Percentiles rank a stretch among this genome's conserved stretches.
Conservation (phyloP, 192 early-diverging fungal species). For the Podila minutissima region DNA sequence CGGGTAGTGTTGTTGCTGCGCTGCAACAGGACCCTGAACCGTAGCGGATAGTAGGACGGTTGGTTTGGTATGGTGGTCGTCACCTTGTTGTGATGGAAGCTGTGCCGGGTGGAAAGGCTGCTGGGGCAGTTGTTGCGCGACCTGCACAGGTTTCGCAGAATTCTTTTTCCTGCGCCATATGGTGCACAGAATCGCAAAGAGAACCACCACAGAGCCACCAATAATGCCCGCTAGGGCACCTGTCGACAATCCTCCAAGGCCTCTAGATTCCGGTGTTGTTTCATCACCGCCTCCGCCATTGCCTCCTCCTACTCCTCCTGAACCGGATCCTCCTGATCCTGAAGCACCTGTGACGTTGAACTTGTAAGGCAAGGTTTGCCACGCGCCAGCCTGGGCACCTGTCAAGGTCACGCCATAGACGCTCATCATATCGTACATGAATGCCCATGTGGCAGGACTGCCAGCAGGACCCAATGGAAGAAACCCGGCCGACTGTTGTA, state of each 20-base stretch:
- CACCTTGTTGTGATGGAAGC: neutral
- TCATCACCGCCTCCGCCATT: neutral
- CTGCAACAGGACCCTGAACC: neutral
- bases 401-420: neutral
- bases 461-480: neutral
- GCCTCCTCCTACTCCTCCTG: neutral
- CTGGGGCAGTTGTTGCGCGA: neutral
- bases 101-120: neutral
- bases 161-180: neutral
- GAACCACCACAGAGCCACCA: neutral
- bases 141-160: neutral
- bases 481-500: neutral
- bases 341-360: neutral
- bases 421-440: neutral
- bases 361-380: neutral
- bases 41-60: neutral
- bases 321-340: too few relatives aligned
- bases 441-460: constrained; percentile 1
- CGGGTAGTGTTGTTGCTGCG: neutral
- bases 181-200: neutral
- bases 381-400: neutral
- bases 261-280: neutral
- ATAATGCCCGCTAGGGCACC: neutral
- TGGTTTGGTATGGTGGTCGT: neutral
- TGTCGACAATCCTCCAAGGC: neutral